Percentiles rank a stretch among this genome's conserved stretches.
phyloP scores from a whole-genome alignment of 352 stramenopile genomes.

The Phytophthora sojae region DNA sequence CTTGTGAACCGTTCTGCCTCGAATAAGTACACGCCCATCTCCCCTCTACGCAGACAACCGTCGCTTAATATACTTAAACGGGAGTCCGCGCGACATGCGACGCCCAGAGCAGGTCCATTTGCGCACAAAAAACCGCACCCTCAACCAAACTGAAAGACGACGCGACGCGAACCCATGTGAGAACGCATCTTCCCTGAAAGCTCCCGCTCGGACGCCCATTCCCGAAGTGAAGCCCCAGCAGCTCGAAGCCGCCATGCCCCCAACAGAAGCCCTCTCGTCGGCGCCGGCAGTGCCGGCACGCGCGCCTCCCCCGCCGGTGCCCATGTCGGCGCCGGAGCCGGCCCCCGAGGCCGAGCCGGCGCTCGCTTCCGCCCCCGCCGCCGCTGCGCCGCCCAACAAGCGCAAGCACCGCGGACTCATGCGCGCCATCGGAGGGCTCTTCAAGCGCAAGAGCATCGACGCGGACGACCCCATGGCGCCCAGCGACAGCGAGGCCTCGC shows the following conservation, averaged over 20 bases:
- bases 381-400: constrained; percentile 16
- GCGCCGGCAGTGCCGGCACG: not conserved
- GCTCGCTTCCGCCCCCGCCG: not conserved
- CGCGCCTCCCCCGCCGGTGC: constrained; percentile 22
- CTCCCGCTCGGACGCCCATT: constrained; percentile 23
- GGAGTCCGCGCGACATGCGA: constrained; percentile 17
- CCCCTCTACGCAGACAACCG: not conserved
- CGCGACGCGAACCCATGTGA: constrained; percentile 25
- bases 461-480: constrained; percentile 21
- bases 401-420: constrained; percentile 55
- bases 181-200: constrained; percentile 6
- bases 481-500: constrained; percentile 42
- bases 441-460: constrained; percentile 50
- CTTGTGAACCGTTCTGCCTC: not conserved
- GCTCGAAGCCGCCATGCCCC: constrained; percentile 8
- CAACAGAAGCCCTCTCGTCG: constrained; percentile 5
- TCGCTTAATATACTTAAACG: constrained; percentile 1
- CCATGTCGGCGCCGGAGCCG: constrained; percentile 7
- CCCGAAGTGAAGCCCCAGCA: constrained; percentile 7
- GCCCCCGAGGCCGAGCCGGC: constrained; percentile 9
- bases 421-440: constrained; percentile 56
- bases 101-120: constrained; percentile 4
- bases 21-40: constrained; percentile 4
- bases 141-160: constrained; percentile 21
- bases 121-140: not conserved